Base-by-base conservation (phyloP, 1,284 basidiomycete species). In the Leccinum griseonigrum region DNA sequence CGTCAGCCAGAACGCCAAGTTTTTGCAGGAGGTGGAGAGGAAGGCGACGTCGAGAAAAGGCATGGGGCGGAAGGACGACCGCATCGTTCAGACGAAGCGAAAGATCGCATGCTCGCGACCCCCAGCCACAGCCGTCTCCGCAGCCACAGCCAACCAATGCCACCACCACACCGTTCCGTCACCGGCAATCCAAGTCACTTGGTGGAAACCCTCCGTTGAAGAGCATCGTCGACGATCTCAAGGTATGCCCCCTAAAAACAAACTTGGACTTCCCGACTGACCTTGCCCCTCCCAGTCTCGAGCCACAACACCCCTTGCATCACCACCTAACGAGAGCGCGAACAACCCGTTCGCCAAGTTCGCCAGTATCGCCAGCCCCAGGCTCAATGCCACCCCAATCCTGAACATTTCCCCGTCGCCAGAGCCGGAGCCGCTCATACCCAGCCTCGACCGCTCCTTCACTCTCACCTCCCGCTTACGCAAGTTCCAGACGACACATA, bases 1-100 rank as follows among this genome's bases (percentile, higher is more conserved):
- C 38, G 88, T 99, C 75, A 93, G 85, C 64, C 93, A 96, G 70
- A 97, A 98, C 71, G 90, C 94, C 54, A 83, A 84, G 54, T 97
- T 97, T 76, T 78, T 92, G 36, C 84, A 87, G 67, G 81, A 89
- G 61, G 76, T 74, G 4, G 77, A 82, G 18, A 74, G 75, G 64
- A 80, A 75, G 61, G 74, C 14, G 10, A 28, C 34, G 8, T 60
- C 73, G 36, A 81, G 22, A 8, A 74, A 81, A 64, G 68, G 67
- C 2, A 76, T 71, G 58, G 61, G 68, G 0, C 60, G 60, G 4
- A 87, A 84, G 61, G 80, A 84, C 40, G 84, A 91, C 66, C 86
- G 83, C 43, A 85, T 90, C 52, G 91, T 97, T 1, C 90, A 95
- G 72, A 80, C 85, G 69, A 94, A 93, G 73, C 85, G 93, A 13